Evolutionary conservation across 2,329 filamentous ascomycete species (phyloP).

Genomic region (Fusarium falciforme): DNA sequence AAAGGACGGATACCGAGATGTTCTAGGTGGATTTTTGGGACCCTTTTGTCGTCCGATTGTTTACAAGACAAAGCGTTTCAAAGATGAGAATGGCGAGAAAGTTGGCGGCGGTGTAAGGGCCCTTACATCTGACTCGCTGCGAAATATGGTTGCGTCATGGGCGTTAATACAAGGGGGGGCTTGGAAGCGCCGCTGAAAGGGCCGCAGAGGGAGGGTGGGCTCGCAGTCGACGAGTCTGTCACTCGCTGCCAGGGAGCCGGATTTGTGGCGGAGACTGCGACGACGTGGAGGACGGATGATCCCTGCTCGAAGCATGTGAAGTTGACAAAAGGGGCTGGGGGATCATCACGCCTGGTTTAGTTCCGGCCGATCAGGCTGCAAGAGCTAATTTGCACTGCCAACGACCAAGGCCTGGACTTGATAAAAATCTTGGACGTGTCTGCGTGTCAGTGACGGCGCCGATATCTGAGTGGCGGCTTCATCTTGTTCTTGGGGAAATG

Average conservation of each 20-base stretch:
- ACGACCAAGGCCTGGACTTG: conserved; percentile 5
- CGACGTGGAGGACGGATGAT: conserved; percentile 26
- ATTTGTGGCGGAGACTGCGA: conserved; percentile 33
- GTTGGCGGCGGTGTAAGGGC: conserved; percentile 22
- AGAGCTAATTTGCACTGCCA: conserved; percentile 22
- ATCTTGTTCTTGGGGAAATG: not conserved
- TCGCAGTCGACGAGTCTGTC: not conserved
- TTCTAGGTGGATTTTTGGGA: conserved; percentile 6
- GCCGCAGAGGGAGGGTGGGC: not conserved
- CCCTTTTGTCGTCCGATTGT: conserved; percentile 20
- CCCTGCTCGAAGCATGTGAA: conserved; percentile 40
- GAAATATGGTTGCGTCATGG: conserved; percentile 40
- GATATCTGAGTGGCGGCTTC: not conserved
- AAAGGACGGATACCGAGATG: not conserved
- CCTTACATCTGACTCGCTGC: conserved; percentile 22
- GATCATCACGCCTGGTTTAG: not conserved
- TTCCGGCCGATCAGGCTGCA: conserved; percentile 12
- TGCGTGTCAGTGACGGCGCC: not conserved
- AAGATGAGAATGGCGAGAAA: not conserved
- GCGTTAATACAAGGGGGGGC: conserved; percentile 7
- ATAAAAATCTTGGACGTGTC: not conserved
- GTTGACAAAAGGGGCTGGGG: conserved; percentile 23
- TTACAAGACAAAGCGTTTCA: conserved; percentile 14
- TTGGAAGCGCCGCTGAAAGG: conserved; percentile 6
- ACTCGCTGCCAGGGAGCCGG: conserved; percentile 29